Conservation (phyloP, 1,139 yeast genomes). For the Diutina pseudorugosa region DNA sequence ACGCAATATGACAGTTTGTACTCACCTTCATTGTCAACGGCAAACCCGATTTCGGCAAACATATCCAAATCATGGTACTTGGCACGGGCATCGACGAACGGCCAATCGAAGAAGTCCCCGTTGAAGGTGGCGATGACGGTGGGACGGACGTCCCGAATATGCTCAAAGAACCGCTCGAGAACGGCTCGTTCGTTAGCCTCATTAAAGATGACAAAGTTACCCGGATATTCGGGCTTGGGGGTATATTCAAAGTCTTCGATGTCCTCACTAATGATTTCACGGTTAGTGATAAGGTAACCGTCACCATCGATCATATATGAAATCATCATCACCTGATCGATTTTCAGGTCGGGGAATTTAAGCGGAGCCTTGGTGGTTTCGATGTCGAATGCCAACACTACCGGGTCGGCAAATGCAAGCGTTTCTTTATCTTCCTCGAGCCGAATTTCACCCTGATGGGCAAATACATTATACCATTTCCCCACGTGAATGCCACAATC, state of each 20-base stretch:
- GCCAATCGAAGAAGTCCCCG: conserved; percentile 99
- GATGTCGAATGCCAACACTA: conserved; percentile 91
- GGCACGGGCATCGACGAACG: conserved; percentile 86
- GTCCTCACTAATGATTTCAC: conserved; percentile 90
- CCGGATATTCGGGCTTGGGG: conserved; percentile 93
- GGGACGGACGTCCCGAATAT: conserved; percentile 76
- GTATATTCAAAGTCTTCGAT: conserved; percentile 96
- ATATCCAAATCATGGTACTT: conserved; percentile 73
- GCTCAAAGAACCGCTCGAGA: conserved; percentile 73
- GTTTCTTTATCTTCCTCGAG: conserved; percentile 58
- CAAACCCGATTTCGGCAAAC: conserved; percentile 92
- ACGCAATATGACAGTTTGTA: conserved; percentile 87
- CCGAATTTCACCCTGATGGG: conserved; percentile 41
- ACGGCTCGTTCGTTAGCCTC: conserved; percentile 76
- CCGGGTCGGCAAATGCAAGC: conserved; percentile 95
- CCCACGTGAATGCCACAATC: conserved; percentile 83
- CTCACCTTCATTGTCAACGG: conserved; percentile 80
- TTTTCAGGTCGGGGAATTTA: conserved; percentile 84
- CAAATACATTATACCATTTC: conserved; percentile 84
- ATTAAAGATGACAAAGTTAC: conserved; percentile 79
- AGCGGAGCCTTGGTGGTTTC: conserved; percentile 96
- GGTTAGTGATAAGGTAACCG: conserved; percentile 84
- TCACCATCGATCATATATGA: conserved; percentile 99
- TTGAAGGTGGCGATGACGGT: conserved; percentile 95
- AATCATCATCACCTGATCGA: conserved; percentile 98